phyloP scores from a whole-genome alignment of 108 stramenopile species.

The Bacterosira constricta region DNA sequence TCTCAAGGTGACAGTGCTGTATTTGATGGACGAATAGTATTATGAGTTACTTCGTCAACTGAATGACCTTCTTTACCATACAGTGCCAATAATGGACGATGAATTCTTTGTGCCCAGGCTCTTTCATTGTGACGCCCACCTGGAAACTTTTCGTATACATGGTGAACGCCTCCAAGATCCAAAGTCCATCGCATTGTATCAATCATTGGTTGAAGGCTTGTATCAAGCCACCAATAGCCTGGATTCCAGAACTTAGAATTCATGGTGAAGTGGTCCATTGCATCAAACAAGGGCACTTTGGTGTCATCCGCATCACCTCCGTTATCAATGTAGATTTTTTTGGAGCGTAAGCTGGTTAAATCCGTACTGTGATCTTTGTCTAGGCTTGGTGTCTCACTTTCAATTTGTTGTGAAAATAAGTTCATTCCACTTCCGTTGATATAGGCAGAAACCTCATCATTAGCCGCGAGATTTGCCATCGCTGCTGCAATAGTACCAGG shows the following conservation, averaged over 20 bases:
- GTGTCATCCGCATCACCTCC: conserved; percentile 67
- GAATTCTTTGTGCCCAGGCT: conserved; percentile 70
- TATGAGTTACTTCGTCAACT: too few relatives aligned
- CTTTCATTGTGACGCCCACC: conserved; percentile 78
- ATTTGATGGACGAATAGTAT: too few relatives aligned
- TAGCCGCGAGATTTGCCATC: conserved; percentile 21
- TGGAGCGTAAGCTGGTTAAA: conserved; percentile 25
- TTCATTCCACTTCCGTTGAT: background rate
- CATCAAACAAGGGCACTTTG: conserved; percentile 59
- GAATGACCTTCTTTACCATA: too few relatives aligned
- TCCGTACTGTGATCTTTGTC: background rate
- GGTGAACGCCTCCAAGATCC: conserved; percentile 36
- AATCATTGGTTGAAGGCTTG: conserved; percentile 60
- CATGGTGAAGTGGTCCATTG: conserved; percentile 67
- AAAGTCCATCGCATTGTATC: conserved; percentile 56
- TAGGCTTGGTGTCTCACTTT: background rate
- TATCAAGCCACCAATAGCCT: conserved; percentile 76
- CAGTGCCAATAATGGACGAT: conserved; percentile 55
- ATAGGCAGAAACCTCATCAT: conserved; percentile 3
- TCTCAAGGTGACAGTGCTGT: too few relatives aligned
- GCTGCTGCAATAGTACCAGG: conserved; percentile 53
- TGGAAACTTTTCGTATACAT: conserved; percentile 55
- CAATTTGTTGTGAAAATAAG: background rate
- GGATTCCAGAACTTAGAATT: conserved; percentile 74
- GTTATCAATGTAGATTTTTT: conserved; percentile 70